Evolutionary conservation across 2,329 filamentous ascomycete species (phyloP), one percentile per base, ranked within the genome.

Genomic region (Hypoxylon sp.): DNA sequence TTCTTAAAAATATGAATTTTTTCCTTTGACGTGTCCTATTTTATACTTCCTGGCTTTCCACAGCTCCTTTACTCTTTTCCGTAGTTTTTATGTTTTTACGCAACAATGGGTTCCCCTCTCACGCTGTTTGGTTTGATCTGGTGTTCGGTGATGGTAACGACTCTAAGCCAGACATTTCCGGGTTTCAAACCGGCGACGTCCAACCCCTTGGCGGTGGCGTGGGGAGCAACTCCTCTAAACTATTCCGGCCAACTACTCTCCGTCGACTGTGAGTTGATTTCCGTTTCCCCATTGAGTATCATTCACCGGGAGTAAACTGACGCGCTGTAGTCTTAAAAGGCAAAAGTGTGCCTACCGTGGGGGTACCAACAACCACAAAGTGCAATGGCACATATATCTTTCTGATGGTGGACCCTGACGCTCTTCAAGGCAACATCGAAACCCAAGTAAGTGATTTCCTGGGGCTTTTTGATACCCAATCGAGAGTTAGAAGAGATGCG

Each of bases 181-280:
- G 53, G 53, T 34, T 56, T 56, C 53, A 29, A 56, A 27, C 53
- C 53, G 29, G 25, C 27, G 25, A 56, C 53, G 9, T 56, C 53
- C 8, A 56, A 56, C 37, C 41, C 53, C 41, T 27, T 56, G 41
- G 45, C 41, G 14, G 53, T 56, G 16, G 39, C 23, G 21, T 56
- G 53, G 53, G 53, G 29, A 19, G 53, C 30, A 12, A 47, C 41
- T 23, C 53, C 53, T 46, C 27, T 56, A 7, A 56, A 56, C 41
- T 56, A 56, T 56, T 56, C 53, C 27, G 53, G 53, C 14, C 53
- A 56, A 29, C 53, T n/a, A 34, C 41, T 56, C 27, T 27, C 53
- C 5, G 19, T 56, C 23, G 53, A 56, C 39, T 56, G 53, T 56
- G 19, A 56, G 53, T 19, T 16, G 51, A 19, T 23, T 53, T 53